Evolutionary conservation across 306 rosid species (phyloP), one percentile per base, ranked within the genome.

Genomic region (Acacia melanoxylon): DNA sequence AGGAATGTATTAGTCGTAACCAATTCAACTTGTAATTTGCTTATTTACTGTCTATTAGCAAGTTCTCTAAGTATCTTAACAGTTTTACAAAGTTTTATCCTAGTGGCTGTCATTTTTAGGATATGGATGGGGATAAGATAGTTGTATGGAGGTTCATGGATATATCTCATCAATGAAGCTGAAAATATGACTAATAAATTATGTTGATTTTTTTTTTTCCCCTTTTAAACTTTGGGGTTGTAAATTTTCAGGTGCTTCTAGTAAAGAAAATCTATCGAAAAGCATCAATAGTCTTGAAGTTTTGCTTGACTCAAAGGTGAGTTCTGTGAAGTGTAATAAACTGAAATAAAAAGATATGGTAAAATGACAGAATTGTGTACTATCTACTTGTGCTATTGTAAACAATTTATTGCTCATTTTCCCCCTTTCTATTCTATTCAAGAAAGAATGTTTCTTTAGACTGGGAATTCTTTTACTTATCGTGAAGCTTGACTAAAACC

Each of bases 261-360:
- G 86, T 83, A 85, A 78, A 83, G 90, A 49, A 80, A 91, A 86
- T 86, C 83, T 95, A 78, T 74, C 90, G 52, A 95, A 86, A 91
- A 89, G 91, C 90, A 92, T 95, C 88, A 95, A 93, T 61, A 95
- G 99, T 91, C 98, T 95, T 68, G 99, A 93, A 82, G 72, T 27
- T 70, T 51, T 95, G 74, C 98, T 95, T 83, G 86, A 92, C 86
- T 92, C 99, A 58, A 95, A 91, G 98, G 99, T 95, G 87, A 78
- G 93, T 25, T 68, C 56, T 76, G 19, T 22, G 24, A 62, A 56
- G 35, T 84, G 10, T 79, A 13, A 13, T 62, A 82, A 44, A 67
- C 74, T 77, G 68, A 73, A 59, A 58, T 56, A 4, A 66, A 40
- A 69, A 40, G n/a, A 19, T 75, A 33, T 49, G 52, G 35, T 74